Evolutionary conservation across 768 basidiomycete species (phyloP).

Genomic region (Xanthoconium stramineum): DNA sequence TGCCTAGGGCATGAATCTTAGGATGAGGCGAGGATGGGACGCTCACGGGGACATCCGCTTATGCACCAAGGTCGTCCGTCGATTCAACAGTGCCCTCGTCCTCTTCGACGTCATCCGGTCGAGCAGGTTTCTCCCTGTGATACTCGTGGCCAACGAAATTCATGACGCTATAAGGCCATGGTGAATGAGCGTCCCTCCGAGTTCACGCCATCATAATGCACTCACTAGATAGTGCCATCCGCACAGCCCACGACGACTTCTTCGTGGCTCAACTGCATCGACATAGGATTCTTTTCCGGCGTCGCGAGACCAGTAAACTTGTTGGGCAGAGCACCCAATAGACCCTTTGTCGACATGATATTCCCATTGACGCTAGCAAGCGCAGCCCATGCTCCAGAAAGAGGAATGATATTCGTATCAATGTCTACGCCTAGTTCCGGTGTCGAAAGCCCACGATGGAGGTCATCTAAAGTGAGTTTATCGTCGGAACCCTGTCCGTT

Average conservation of each 20-base stretch:
- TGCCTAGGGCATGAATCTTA: no score
- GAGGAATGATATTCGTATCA: conserved; percentile 60
- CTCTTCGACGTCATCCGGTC: conserved; percentile 1
- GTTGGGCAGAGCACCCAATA: conserved; percentile 57
- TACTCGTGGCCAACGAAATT: conserved; percentile 60
- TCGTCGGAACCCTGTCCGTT: conserved; percentile 2
- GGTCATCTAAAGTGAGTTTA: conserved; percentile 7
- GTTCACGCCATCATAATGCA: conserved; percentile 4
- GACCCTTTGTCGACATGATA: conserved; percentile 48
- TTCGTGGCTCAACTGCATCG: conserved; percentile 87
- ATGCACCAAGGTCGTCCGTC: conserved; percentile 16
- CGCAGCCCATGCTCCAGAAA: conserved; percentile 75
- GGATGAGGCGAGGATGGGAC: no score
- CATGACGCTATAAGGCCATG: conserved; percentile 45
- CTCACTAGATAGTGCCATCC: conserved; percentile 89
- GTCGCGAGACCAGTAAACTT: conserved; percentile 79
- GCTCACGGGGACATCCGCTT: neutral
- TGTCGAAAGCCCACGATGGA: conserved; percentile 11
- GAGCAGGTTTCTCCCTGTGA: conserved; percentile 29
- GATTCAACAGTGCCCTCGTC: conserved; percentile 13
- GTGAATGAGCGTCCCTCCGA: conserved; percentile 11
- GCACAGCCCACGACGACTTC: conserved; percentile 90
- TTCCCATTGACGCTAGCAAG: conserved; percentile 43
- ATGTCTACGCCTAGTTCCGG: conserved; percentile 50
- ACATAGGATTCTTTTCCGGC: conserved; percentile 94